These are phyloP conservation scores for Dentipellis sp. DNA, from an alignment of 768 basidiomycete genomes.

Conservation along the genomic window DNA sequence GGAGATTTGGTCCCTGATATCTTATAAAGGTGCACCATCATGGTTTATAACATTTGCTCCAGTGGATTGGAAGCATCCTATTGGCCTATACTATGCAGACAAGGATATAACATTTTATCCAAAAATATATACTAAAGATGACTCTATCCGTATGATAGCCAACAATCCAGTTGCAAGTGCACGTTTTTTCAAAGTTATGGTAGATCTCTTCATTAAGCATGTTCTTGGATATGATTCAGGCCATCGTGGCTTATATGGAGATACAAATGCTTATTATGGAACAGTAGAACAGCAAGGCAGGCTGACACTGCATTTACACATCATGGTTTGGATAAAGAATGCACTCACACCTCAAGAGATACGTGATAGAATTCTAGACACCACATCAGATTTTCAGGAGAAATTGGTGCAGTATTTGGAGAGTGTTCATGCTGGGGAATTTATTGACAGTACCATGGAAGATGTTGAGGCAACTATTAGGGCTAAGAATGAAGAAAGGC, in stretches of 20 bases:
- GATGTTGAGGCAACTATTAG: too few relatives aligned
- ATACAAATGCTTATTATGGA: conserved; percentile 15
- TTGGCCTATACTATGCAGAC: conserved; percentile 12
- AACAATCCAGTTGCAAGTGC: conserved; percentile 14
- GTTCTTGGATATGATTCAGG: background rate
- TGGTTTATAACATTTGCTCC: conserved; percentile 19
- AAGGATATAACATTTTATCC: background rate
- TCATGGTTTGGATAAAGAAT: conserved; percentile 11
- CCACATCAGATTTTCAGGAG: conserved; percentile 4
- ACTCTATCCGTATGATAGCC: conserved; percentile 2
- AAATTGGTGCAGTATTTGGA: conserved; percentile 10
- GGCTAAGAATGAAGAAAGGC: too few relatives aligned
- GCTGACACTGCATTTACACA: conserved; percentile 17
- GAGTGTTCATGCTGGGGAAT: conserved; percentile 9
- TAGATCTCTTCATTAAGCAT: conserved; percentile 10
- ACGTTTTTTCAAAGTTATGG: conserved; percentile 13
- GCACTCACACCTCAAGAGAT: conserved; percentile 13
- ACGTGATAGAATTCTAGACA: conserved; percentile 8
- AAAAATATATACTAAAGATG: background rate
- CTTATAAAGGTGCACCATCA: conserved; percentile 7
- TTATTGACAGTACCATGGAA: conserved; percentile 1
- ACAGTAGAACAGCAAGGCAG: too few relatives aligned
- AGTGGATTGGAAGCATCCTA: conserved; percentile 13
- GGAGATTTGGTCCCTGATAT: conserved; percentile 14
- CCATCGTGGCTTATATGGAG: conserved; percentile 10